Evolutionary conservation across 176 grass and related monocot species (phyloP).

Genomic region (Eragrostis curvula): DNA sequence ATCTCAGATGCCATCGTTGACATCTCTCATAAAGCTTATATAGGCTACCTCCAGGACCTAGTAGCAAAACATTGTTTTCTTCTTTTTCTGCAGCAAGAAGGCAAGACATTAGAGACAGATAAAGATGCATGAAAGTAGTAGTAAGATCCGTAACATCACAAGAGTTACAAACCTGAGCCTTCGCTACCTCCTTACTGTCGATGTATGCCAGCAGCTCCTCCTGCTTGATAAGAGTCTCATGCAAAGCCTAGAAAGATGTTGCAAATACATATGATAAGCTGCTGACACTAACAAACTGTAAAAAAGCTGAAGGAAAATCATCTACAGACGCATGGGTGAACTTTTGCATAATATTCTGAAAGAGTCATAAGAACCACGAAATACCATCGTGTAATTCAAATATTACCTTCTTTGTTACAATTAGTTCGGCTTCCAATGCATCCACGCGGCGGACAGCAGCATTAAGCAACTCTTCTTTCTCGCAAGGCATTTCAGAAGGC

Average conservation of each 20-base stretch:
- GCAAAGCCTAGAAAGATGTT: constrained; percentile 63
- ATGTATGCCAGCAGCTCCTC: constrained; percentile 92
- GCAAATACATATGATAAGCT: constrained; percentile 13
- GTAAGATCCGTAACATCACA: not conserved
- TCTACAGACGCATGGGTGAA: not conserved
- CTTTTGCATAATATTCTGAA: not conserved
- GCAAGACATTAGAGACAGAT: not conserved
- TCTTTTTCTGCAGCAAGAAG: constrained; percentile 53
- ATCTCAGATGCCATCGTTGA: constrained; percentile 37
- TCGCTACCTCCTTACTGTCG: constrained; percentile 80
- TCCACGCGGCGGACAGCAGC: constrained; percentile 90
- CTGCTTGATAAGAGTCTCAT: constrained; percentile 95
- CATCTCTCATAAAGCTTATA: constrained; percentile 11
- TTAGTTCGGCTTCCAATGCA: constrained; percentile 97
- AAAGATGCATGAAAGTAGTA: not conserved
- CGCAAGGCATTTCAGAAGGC: constrained; percentile 89
- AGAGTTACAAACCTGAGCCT: constrained; percentile 63
- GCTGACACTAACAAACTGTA: not conserved
- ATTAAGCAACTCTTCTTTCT: constrained; percentile 97
- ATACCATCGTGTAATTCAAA: not conserved
- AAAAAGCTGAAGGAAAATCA: not conserved
- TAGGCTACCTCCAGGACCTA: constrained; percentile 38
- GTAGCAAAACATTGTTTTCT: constrained; percentile 71
- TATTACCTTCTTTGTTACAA: constrained; percentile 97
- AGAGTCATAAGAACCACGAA: not conserved